Percentiles rank a stretch among this genome's conserved stretches.
Conservation (phyloP, 2,329 filamentous ascomycete genomes). For the Aureobasidium sp. region DNA sequence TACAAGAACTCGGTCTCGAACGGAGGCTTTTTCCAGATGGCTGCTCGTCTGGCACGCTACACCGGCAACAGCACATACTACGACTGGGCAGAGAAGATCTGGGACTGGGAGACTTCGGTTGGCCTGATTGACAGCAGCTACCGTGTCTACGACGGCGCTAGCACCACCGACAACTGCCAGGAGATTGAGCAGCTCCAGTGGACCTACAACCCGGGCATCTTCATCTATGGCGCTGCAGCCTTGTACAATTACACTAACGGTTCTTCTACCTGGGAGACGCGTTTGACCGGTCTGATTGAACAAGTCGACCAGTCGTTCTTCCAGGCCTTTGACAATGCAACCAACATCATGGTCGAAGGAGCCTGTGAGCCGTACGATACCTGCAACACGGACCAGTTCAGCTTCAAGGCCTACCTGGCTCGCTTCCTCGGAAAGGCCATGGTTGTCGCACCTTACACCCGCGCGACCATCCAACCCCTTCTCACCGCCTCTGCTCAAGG, state of each 20-base stretch:
- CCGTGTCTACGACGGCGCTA: constrained; percentile 40
- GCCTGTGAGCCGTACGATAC: constrained; percentile 51
- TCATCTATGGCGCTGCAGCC: constrained; percentile 48
- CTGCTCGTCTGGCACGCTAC: constrained; percentile 44
- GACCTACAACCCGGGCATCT: constrained; percentile 46
- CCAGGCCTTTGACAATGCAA: constrained; percentile 42
- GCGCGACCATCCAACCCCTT: constrained; percentile 31
- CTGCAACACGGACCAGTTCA: constrained; percentile 66
- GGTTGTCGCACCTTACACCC: constrained; percentile 37
- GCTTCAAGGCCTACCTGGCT: constrained; percentile 68
- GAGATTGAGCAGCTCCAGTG: constrained; percentile 40
- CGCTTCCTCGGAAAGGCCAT: constrained; percentile 52
- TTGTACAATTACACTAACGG: constrained; percentile 49
- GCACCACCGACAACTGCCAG: constrained; percentile 38
- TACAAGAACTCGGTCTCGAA: constrained; percentile 83
- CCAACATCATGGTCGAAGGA: constrained; percentile 56
- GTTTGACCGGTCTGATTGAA: constrained; percentile 54
- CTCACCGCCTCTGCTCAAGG: constrained; percentile 36
- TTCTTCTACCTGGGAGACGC: constrained; percentile 40
- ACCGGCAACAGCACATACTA: constrained; percentile 47
- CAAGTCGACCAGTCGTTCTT: constrained; percentile 47
- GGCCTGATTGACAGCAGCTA: constrained; percentile 46
- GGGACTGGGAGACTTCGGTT: constrained; percentile 34
- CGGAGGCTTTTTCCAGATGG: constrained; percentile 75
- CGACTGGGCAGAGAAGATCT: constrained; percentile 50